Base-by-base conservation (phyloP, 208 protist genomes). In the Lotmaria passim region DNA sequence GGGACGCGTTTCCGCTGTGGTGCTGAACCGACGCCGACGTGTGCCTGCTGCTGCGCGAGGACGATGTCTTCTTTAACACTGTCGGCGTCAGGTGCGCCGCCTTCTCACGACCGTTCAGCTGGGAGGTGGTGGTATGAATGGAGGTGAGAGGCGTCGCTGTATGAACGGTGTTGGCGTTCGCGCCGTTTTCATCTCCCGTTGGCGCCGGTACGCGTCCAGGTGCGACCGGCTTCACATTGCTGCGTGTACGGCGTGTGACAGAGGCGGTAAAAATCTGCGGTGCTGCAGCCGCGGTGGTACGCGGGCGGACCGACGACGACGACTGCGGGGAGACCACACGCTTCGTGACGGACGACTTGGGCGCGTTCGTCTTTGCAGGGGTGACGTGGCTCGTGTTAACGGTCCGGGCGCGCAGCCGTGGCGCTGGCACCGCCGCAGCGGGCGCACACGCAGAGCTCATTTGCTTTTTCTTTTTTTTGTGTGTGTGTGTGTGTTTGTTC, bases 361-460 rank as follows among this genome's bases (percentile, higher is more conserved):
- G 26, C 10, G 23, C 31, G 26, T 14, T 28, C 3, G 31, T 23
- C 36, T 59, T 68, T 12, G 59, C 24, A 8, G 69, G 5, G 3
- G 11, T 19, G 24, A 34, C 48, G 17, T 57, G 56, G 26, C 31
- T 67, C 3, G 71, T 71, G 57, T 77, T 77, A 39, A 71, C 48
- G 19, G 56, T n/a, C 12, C 71, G 63, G 7, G 71, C 26, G 31
- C 58, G 71, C 62, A 77, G 43, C 21, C 53, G 67, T n/a, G 21
- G 17, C 24, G 63, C 43, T 5, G 71, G 55, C 44, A 60, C 48
- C 7, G 56, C 33, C 21, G 34, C 55, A 1, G 43, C 24, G 2
- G 56, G 52, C 7, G 39, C 53, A 30, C 1, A 0, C 0, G 39
- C 26, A 23, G 51, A 47, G 61, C 28, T 60, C 62, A 77, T 77